These are phyloP conservation scores for Plenodomus tracheiphilus DNA, from an alignment of 2,329 filamentous ascomycete species.

Conservation along the genomic window DNA sequence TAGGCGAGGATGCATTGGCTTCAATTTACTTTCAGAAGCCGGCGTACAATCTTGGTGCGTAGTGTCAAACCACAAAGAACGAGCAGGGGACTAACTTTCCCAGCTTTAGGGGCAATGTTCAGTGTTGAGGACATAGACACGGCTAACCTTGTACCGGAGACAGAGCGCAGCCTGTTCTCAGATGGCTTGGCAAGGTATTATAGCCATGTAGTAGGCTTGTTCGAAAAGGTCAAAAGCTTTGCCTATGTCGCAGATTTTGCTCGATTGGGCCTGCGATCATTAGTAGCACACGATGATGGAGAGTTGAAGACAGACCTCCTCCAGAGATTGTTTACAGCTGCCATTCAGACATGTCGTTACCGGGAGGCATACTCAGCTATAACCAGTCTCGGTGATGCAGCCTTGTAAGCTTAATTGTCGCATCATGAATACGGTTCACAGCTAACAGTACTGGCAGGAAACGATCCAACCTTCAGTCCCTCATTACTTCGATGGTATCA, in stretches of 20 bases:
- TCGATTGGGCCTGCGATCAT: conserved; percentile 62
- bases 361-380: conserved; percentile 81
- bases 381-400: conserved; percentile 69
- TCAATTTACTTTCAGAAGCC: conserved; percentile 79
- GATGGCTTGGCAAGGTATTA: conserved; percentile 83
- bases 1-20: conserved; percentile 74
- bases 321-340: conserved; percentile 80
- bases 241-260: conserved; percentile 85
- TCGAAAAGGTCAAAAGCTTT: conserved; percentile 75
- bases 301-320: conserved; percentile 60
- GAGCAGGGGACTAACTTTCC: conserved; percentile 15
- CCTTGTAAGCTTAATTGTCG: conserved; percentile 53
- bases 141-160: conserved; percentile 67
- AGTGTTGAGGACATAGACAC: conserved; percentile 47
- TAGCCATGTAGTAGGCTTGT: conserved; percentile 80
- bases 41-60: conserved; percentile 77
- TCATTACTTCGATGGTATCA: conserved; percentile 53
- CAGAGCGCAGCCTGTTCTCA: conserved; percentile 69
- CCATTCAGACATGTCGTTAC: conserved; percentile 77
- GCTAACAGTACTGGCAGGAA: conserved; percentile 50
- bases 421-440: neutral
- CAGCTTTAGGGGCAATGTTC: conserved; percentile 40
- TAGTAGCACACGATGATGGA: conserved; percentile 32
- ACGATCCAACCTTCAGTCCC: conserved; percentile 68
- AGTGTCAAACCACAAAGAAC: too few relatives aligned